Evolutionary conservation across 1,139 yeast genomes (phyloP).

Genomic region (Suhomyces maxii): DNA sequence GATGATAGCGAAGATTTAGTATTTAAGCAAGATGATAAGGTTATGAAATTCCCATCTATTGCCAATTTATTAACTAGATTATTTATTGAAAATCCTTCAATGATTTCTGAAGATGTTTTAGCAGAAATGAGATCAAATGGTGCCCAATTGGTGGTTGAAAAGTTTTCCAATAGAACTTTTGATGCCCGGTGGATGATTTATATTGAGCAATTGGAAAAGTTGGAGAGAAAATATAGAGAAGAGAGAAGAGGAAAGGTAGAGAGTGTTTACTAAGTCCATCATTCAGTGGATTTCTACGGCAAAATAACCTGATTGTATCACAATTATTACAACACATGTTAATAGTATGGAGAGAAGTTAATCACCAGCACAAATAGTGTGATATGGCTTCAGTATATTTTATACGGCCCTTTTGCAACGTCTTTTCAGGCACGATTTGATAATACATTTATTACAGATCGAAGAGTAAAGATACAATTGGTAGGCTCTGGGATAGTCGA

Average conservation of each 20-base stretch:
- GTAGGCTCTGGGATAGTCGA: too few species aligned
- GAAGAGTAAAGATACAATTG: too few species aligned
- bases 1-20: background rate
- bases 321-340: background rate
- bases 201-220: slow-evolving; percentile 34
- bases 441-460: too few species aligned
- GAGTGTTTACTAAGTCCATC: slow-evolving; percentile 31
- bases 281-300: background rate
- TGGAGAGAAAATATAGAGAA: slow-evolving; percentile 43
- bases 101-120: slow-evolving; percentile 38
- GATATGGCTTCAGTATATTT: too few species aligned
- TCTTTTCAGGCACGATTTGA: too few species aligned
- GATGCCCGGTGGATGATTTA: slow-evolving; percentile 57
- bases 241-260: slow-evolving; percentile 40
- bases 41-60: slow-evolving; percentile 41
- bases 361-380: too few species aligned
- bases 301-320: background rate
- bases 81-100: slow-evolving; percentile 39
- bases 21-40: slow-evolving; percentile 1
- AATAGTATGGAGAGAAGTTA: background rate
- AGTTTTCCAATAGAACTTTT: slow-evolving; percentile 72
- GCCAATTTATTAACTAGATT: slow-evolving; percentile 36
- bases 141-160: slow-evolving; percentile 47
- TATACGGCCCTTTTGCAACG: too few species aligned
- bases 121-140: slow-evolving; percentile 53